Conservation (phyloP, 2,329 filamentous ascomycete genomes). For the Aaosphaeria arxii region DNA sequence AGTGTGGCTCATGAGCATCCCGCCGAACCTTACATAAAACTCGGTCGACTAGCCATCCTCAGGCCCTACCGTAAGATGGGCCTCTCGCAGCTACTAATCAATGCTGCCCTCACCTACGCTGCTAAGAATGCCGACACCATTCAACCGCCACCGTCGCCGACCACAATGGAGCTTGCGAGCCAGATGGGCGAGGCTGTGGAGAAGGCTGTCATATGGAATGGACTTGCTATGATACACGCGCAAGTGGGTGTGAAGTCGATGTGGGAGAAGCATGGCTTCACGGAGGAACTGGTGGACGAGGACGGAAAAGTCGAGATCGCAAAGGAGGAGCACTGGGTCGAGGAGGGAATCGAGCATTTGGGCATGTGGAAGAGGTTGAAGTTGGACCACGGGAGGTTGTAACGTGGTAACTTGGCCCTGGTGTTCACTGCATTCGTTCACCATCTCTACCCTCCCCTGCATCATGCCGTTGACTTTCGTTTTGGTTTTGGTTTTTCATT, state of each 20-base stretch:
- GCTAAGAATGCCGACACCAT: slow-evolving; percentile 53
- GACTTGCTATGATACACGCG: slow-evolving; percentile 76
- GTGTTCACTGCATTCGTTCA: too few species aligned
- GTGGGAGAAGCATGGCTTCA: slow-evolving; percentile 73
- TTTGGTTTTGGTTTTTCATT: too few species aligned
- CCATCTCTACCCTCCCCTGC: too few species aligned
- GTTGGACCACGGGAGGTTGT: slow-evolving; percentile 26
- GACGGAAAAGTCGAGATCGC: slow-evolving; percentile 25
- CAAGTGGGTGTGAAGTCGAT: slow-evolving; percentile 63
- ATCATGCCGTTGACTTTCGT: too few species aligned
- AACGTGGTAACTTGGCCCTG: slow-evolving; percentile 2
- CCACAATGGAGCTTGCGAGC: slow-evolving; percentile 41
- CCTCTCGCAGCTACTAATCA: slow-evolving; percentile 65
- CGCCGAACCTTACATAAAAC: slow-evolving; percentile 74
- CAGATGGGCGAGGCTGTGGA: slow-evolving; percentile 42
- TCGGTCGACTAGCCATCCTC: slow-evolving; percentile 74
- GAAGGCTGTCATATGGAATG: slow-evolving; percentile 60
- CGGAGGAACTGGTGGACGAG: slow-evolving; percentile 68
- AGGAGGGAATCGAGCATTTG: slow-evolving; percentile 81
- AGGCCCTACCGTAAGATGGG: slow-evolving; percentile 62
- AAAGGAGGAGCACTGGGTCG: slow-evolving; percentile 58
- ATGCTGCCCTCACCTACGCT: slow-evolving; percentile 67
- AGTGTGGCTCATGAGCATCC: slow-evolving; percentile 51
- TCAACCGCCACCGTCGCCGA: slow-evolving; percentile 37
- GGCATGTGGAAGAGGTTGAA: slow-evolving; percentile 69